Percentiles rank a stretch among this genome's conserved stretches.
Conservation (phyloP, 2,329 filamentous ascomycete genomes). For the Venturia asperata region DNA sequence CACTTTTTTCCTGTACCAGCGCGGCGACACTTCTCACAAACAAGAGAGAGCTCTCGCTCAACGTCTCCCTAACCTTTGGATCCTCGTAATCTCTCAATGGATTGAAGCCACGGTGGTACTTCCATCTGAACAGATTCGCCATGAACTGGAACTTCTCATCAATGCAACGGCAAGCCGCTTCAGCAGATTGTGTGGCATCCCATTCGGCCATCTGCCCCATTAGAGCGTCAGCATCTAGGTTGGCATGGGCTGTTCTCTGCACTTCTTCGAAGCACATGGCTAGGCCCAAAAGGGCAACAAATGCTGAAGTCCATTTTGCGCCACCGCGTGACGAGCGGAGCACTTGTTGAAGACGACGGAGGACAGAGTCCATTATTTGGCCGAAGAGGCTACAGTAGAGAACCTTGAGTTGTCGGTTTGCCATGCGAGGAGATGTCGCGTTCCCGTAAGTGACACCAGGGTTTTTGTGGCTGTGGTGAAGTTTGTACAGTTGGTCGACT, state of each 20-base stretch:
- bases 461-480: constrained; percentile 28
- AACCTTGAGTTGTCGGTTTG: constrained; percentile 45
- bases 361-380: constrained; percentile 35
- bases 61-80: constrained; percentile 33
- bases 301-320: constrained; percentile 40
- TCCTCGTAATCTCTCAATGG: constrained; percentile 33
- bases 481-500: constrained; percentile 30
- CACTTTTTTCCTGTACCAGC: constrained; percentile 39
- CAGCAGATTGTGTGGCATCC: constrained; percentile 31
- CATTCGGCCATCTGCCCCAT: constrained; percentile 27
- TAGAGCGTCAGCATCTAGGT: constrained; percentile 34
- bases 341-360: constrained; percentile 42
- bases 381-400: constrained; percentile 41
- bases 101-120: constrained; percentile 40
- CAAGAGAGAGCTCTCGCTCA: constrained; percentile 29
- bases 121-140: constrained; percentile 41
- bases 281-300: constrained; percentile 41
- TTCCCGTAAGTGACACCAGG: constrained; percentile 20
- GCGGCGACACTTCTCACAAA: constrained; percentile 35
- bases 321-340: constrained; percentile 39
- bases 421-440: constrained; percentile 39
- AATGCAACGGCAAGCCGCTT: constrained; percentile 38
- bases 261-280: constrained; percentile 43
- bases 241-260: constrained; percentile 40
- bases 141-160: constrained; percentile 40